These are phyloP conservation scores for Rhizopogon vesiculosus DNA, from an alignment of 768 basidiomycete species.

Conservation along the genomic window DNA sequence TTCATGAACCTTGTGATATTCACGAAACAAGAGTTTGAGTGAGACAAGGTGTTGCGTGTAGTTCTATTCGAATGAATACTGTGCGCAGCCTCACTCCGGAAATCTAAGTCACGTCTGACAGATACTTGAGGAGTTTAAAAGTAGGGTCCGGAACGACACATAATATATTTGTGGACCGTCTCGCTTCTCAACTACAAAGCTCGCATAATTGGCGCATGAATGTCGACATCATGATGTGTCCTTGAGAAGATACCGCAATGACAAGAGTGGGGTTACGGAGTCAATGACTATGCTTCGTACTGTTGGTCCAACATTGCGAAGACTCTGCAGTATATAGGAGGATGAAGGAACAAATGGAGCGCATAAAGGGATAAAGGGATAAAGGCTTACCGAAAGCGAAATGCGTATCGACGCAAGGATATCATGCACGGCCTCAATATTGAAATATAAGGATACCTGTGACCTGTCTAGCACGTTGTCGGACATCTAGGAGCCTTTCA, in stretches of 20 bases:
- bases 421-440: slow-evolving; percentile 48
- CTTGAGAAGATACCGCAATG: slow-evolving; percentile 62
- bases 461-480: slow-evolving; percentile 47
- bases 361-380: slow-evolving; percentile 4
- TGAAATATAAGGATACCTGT: slow-evolving; percentile 53
- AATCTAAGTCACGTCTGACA: too few relatives aligned
- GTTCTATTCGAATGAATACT: neutral
- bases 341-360: neutral
- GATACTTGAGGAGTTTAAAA: too few relatives aligned
- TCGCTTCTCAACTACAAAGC: too few relatives aligned
- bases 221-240: slow-evolving; percentile 68
- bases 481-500: slow-evolving; percentile 15
- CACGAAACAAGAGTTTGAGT: neutral
- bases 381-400: slow-evolving; percentile 24
- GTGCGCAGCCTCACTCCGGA: neutral
- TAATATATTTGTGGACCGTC: too few relatives aligned
- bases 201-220: slow-evolving; percentile 63
- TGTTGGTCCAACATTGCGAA: slow-evolving; percentile 5
- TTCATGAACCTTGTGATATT: neutral
- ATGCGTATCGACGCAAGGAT: slow-evolving; percentile 42
- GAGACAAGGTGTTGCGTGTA: neutral
- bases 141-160: too few relatives aligned
- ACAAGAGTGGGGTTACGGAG: slow-evolving; percentile 56
- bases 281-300: slow-evolving; percentile 60
- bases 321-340: slow-evolving; percentile 8